These are phyloP conservation scores for Brachypodium distachyon DNA, from an alignment of 202 grass and related monocot species.

Conservation along the genomic window DNA sequence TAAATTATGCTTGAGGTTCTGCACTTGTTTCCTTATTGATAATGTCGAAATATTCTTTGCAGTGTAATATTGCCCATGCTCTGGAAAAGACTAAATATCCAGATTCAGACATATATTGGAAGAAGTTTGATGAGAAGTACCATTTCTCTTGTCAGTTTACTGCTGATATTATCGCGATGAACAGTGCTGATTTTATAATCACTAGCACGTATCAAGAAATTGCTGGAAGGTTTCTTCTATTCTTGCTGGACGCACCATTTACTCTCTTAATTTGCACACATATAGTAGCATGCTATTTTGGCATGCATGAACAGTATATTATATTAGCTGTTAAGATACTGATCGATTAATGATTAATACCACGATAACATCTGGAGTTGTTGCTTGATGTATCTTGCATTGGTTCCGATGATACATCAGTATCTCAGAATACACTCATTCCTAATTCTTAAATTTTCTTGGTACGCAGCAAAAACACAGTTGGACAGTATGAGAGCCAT, in stretches of 20 bases:
- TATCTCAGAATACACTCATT: not conserved
- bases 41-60: conserved; percentile 13
- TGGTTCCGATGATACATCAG: not conserved
- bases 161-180: conserved; percentile 95
- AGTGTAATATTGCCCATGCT: conserved; percentile 99
- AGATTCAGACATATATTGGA: conserved; percentile 97
- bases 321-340: not conserved
- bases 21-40: not conserved
- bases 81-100: conserved; percentile 99
- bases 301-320: not conserved
- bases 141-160: conserved; percentile 99
- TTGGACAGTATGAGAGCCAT: conserved; percentile 99
- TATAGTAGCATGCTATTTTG: no score
- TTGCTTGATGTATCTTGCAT: not conserved
- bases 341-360: not conserved
- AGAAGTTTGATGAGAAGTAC: conserved; percentile 83
- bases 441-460: not conserved
- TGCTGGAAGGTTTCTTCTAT: conserved; percentile 71
- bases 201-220: conserved; percentile 99
- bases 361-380: not conserved
- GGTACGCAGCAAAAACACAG: conserved; percentile 79
- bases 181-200: conserved; percentile 98
- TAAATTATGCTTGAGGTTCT: conserved; percentile 12
- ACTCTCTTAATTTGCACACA: not conserved
- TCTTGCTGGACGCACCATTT: not conserved